Evolutionary conservation across 2,329 filamentous ascomycete species (phyloP).

Genomic region (Monilinia polystroma): DNA sequence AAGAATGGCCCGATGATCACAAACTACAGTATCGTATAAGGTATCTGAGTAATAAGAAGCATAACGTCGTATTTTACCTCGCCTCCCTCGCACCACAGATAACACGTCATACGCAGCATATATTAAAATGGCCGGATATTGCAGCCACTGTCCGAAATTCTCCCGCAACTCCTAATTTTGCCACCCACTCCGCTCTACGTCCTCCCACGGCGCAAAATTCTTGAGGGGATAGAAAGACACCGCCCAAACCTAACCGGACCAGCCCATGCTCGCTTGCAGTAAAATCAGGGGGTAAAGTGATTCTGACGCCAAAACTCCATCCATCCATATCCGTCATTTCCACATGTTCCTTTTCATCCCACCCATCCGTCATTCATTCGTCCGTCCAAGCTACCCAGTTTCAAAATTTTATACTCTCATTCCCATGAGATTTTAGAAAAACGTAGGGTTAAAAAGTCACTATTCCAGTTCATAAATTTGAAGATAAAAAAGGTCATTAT

Average conservation of each 20-base stretch:
- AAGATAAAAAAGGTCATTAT: not conserved
- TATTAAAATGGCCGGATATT: not conserved
- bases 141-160: not conserved
- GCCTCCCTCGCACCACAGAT: not conserved
- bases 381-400: not conserved
- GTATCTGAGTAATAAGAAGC: not conserved
- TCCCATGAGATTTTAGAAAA: not conserved
- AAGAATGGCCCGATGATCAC: not conserved
- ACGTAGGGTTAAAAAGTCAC: not conserved
- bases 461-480: not conserved
- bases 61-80: not conserved
- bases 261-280: constrained; percentile 4
- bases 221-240: not conserved
- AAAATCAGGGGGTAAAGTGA: not conserved
- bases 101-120: not conserved
- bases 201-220: not conserved
- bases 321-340: constrained; percentile 18
- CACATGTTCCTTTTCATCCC: constrained; percentile 7
- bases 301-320: constrained; percentile 13
- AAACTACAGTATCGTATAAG: not conserved
- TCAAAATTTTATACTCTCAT: not conserved
- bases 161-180: not conserved
- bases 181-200: constrained; percentile 2
- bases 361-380: constrained; percentile 11
- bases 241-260: constrained; percentile 4